Evolutionary conservation across 2,329 filamentous ascomycete species (phyloP).

Genomic region (Xenosphaeropsis pyriputrescens): DNA sequence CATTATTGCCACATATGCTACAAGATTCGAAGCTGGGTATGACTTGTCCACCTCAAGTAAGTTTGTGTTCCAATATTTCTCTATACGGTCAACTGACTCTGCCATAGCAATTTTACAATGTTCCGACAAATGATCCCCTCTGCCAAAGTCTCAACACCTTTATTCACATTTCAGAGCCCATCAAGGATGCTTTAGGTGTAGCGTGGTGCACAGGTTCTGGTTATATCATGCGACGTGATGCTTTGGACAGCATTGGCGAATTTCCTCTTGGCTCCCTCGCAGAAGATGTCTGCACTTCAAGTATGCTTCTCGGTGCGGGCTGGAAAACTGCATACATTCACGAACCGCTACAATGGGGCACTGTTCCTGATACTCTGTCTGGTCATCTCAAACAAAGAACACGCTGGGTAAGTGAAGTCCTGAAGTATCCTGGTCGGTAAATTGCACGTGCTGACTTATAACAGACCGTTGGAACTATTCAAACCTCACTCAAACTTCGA

Average conservation of each 20-base stretch:
- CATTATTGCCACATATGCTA: constrained; percentile 43
- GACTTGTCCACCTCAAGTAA: constrained; percentile 39
- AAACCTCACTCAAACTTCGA: constrained; percentile 41
- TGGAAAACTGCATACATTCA: constrained; percentile 48
- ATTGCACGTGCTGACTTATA: too few relatives aligned
- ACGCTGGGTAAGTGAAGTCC: constrained; percentile 23
- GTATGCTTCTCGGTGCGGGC: constrained; percentile 40
- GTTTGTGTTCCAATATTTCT: neutral
- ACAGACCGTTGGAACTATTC: constrained; percentile 35
- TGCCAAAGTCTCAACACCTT: constrained; percentile 40
- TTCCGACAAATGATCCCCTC: constrained; percentile 40
- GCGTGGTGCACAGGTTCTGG: constrained; percentile 54
- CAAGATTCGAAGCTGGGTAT: constrained; percentile 38
- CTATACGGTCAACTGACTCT: neutral
- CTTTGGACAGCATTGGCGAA: constrained; percentile 44
- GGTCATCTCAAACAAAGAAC: constrained; percentile 41
- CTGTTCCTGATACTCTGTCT: constrained; percentile 39
- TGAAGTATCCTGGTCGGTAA: too few relatives aligned
- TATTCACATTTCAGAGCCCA: constrained; percentile 32
- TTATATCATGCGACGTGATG: constrained; percentile 41
- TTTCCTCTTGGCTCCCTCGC: constrained; percentile 44
- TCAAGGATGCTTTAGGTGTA: constrained; percentile 29
- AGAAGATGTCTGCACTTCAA: constrained; percentile 46
- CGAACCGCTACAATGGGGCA: constrained; percentile 44
- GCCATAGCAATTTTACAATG: constrained; percentile 41